Percentiles rank a stretch among this genome's conserved stretches.
phyloP scores from a whole-genome alignment of 2,329 filamentous ascomycete genomes.

The Xylaria sp. region DNA sequence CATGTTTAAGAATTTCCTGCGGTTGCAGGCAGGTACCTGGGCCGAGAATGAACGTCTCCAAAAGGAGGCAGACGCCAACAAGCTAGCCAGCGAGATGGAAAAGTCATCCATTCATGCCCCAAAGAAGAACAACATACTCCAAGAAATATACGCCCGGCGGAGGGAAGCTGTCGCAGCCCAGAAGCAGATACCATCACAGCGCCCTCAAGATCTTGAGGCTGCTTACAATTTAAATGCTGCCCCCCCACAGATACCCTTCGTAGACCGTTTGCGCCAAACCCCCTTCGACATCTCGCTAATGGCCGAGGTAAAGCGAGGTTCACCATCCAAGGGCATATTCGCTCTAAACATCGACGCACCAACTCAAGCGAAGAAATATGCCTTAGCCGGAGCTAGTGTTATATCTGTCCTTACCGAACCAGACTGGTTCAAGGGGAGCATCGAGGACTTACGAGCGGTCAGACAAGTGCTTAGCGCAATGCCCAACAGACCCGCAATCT shows the following conservation, averaged over 20 bases:
- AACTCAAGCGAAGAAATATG: slow-evolving; percentile 88
- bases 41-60: slow-evolving; percentile 71
- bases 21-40: slow-evolving; percentile 90
- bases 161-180: slow-evolving; percentile 77
- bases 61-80: slow-evolving; percentile 45
- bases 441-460: slow-evolving; percentile 88
- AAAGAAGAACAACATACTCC: slow-evolving; percentile 84
- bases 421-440: slow-evolving; percentile 98
- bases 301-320: slow-evolving; percentile 97
- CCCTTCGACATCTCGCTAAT: slow-evolving; percentile 90
- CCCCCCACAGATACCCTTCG: slow-evolving; percentile 81
- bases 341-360: slow-evolving; percentile 86
- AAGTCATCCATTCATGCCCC: slow-evolving; percentile 39
- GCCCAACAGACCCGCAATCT: slow-evolving; percentile 87
- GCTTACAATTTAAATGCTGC: slow-evolving; percentile 84
- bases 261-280: slow-evolving; percentile 78
- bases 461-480: slow-evolving; percentile 88
- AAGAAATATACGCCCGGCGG: slow-evolving; percentile 86
- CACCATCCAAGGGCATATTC: slow-evolving; percentile 95
- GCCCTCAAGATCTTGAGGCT: slow-evolving; percentile 82
- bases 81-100: slow-evolving; percentile 33
- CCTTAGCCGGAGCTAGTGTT: slow-evolving; percentile 90
- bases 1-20: slow-evolving; percentile 93
- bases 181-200: slow-evolving; percentile 82
- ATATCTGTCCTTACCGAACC: slow-evolving; percentile 99